Conservation (phyloP, 1,284 basidiomycete species). For the Ceratobasidium sp. region DNA sequence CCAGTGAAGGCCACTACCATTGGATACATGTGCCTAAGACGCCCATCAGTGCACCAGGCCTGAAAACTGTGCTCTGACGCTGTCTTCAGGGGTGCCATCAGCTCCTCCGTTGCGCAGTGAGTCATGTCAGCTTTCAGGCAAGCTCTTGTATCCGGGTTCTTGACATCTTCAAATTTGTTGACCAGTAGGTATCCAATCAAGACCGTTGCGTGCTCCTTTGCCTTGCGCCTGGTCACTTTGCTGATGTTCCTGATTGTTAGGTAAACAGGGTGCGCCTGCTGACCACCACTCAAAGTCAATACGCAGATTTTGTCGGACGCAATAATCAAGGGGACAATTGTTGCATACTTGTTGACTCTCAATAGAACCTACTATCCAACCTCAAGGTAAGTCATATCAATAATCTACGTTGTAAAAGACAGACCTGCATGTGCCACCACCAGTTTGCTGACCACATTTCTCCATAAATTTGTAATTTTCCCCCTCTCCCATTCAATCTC, state of each 20-base stretch:
- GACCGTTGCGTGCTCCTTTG: not conserved
- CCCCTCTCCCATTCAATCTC: not conserved
- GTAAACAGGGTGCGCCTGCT: not conserved
- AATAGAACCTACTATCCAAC: not conserved
- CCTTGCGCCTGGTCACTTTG: not conserved
- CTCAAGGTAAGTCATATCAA: not conserved
- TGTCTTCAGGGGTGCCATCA: constrained; percentile 13
- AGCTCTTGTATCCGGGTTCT: not conserved
- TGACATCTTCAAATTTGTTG: not conserved
- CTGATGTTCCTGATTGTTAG: constrained; percentile 6
- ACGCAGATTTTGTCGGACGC: not conserved
- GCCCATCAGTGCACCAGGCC: constrained; percentile 3
- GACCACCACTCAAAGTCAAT: not conserved
- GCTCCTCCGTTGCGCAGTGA: constrained; percentile 39
- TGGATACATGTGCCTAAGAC: constrained; percentile 40
- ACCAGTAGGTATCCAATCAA: constrained; percentile 32
- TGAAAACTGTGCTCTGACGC: not conserved
- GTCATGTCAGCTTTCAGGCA: not conserved
- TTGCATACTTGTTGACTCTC: not conserved
- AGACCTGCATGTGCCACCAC: constrained; percentile 43
- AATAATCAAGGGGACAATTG: not conserved
- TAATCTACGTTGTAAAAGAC: not conserved
- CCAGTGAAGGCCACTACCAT: not conserved
- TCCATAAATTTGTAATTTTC: constrained; percentile 7
- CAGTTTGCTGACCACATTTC: constrained; percentile 41